Conservation (phyloP, 148 eudicot genomes). For the Amaranthus hypochondriacus region DNA sequence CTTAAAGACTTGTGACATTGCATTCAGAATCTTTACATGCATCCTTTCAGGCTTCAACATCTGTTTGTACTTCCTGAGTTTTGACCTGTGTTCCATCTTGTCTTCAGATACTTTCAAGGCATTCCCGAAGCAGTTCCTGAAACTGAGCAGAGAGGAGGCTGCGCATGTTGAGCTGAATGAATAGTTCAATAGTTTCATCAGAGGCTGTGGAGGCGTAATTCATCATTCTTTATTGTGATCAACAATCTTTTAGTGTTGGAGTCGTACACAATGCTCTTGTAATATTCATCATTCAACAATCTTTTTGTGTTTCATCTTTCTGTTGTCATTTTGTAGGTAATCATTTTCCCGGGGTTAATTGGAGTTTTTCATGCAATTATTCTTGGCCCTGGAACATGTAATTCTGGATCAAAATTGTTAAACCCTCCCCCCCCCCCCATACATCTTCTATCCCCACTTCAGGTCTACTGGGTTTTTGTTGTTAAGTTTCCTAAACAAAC, state of each 20-base stretch:
- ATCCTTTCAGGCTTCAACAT: neutral
- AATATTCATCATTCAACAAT: neutral
- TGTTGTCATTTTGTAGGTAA: conserved; percentile 1
- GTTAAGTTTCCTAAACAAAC: neutral
- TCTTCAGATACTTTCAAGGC: conserved; percentile 34
- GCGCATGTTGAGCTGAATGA: conserved; percentile 35
- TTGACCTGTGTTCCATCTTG: conserved; percentile 2
- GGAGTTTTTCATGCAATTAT: conserved; percentile 15
- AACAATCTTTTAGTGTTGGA: conserved; percentile 13
- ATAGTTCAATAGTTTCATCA: neutral
- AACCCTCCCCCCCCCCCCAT: no score
- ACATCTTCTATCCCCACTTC: neutral
- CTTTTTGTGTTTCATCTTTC: no score
- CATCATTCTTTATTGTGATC: conserved; percentile 16
- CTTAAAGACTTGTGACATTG: neutral
- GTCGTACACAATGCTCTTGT: conserved; percentile 13
- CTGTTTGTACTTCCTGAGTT: neutral
- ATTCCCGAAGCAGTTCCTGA: conserved; percentile 45
- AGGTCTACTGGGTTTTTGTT: conserved; percentile 6
- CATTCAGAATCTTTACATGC: neutral
- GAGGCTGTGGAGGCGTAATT: conserved; percentile 5
- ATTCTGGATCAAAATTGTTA: neutral
- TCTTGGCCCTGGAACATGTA: neutral
- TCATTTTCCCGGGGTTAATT: conserved; percentile 14
- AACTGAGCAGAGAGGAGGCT: conserved; percentile 37